Percentiles rank a stretch among this genome's conserved stretches.
Conservation (phyloP, 257 asterid species). For the Nicotiana paniculata region DNA sequence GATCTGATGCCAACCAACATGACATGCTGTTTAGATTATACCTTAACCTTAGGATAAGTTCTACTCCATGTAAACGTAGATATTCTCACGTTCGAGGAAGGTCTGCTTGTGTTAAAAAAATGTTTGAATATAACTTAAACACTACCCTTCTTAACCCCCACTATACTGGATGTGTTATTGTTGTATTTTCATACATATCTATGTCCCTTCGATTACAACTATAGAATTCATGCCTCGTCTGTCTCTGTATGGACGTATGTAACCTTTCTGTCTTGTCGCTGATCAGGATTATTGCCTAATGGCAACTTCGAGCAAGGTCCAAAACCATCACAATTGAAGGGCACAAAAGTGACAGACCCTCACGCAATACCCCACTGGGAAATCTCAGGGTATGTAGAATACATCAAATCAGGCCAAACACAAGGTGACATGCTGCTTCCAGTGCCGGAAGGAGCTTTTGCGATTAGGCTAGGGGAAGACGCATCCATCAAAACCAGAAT, state of each 20-base stretch:
- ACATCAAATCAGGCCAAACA: conserved; percentile 66
- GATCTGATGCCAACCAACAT: neutral
- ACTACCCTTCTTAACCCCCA: no score
- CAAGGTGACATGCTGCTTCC: conserved; percentile 81
- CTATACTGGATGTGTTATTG: no score
- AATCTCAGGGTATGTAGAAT: conserved; percentile 63
- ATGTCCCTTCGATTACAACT: neutral
- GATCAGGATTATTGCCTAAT: conserved; percentile 63
- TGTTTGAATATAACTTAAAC: no score
- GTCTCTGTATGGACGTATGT: neutral
- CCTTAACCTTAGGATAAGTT: neutral
- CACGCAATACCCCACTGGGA: conserved; percentile 68
- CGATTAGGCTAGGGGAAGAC: conserved; percentile 78
- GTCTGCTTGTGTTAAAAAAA: neutral
- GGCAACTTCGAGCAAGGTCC: conserved; percentile 81
- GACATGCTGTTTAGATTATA: neutral
- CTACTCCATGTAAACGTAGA: neutral
- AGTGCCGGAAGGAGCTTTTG: conserved; percentile 76
- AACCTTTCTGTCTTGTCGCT: neutral
- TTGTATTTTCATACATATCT: no score
- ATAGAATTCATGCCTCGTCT: no score
- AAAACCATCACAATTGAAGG: conserved; percentile 52
- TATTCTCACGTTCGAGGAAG: neutral
- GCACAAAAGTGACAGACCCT: conserved; percentile 46
- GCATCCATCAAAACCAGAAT: conserved; percentile 56